Conservation (phyloP, 1,139 yeast species). For the Debaryomyces udenii region DNA sequence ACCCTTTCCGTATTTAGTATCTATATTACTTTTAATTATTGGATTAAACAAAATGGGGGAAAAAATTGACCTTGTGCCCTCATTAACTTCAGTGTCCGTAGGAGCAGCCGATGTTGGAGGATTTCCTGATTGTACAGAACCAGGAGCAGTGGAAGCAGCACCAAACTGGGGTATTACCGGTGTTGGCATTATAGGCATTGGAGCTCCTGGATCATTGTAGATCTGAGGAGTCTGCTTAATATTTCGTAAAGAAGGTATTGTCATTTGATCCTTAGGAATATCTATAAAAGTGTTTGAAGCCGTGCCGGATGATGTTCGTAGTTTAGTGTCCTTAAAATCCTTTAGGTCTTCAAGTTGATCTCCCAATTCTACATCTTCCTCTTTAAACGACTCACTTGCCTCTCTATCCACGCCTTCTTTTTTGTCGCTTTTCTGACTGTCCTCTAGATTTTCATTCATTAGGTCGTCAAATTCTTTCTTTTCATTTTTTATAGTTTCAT, state of each 20-base stretch:
- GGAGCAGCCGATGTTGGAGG: constrained; percentile 17
- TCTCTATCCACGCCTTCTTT: not conserved
- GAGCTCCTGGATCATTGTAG: constrained; percentile 85
- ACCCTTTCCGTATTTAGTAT: constrained; percentile 81
- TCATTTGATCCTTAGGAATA: constrained; percentile 63
- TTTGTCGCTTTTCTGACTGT: not conserved
- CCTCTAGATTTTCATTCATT: constrained; percentile 8
- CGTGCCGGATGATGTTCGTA: not conserved
- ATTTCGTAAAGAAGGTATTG: constrained; percentile 23
- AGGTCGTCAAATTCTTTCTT: constrained; percentile 10
- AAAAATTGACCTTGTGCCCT: constrained; percentile 52
- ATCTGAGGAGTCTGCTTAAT: constrained; percentile 42
- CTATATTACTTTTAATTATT: constrained; percentile 70
- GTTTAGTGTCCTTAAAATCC: constrained; percentile 7
- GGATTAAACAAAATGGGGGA: constrained; percentile 85
- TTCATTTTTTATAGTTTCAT: constrained; percentile 12
- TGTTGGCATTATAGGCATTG: constrained; percentile 64
- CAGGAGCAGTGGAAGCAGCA: constrained; percentile 14
- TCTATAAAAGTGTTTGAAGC: constrained; percentile 35
- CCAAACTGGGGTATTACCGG: constrained; percentile 44
- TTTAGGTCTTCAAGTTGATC: constrained; percentile 15
- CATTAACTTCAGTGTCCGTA: constrained; percentile 13
- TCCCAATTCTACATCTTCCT: constrained; percentile 8
- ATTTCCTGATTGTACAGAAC: constrained; percentile 17
- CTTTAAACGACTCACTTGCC: not conserved